Evolutionary conservation across 192 early-diverging fungal species (phyloP), one percentile per base, ranked within the genome.

Genomic region (Podila epigama): DNA sequence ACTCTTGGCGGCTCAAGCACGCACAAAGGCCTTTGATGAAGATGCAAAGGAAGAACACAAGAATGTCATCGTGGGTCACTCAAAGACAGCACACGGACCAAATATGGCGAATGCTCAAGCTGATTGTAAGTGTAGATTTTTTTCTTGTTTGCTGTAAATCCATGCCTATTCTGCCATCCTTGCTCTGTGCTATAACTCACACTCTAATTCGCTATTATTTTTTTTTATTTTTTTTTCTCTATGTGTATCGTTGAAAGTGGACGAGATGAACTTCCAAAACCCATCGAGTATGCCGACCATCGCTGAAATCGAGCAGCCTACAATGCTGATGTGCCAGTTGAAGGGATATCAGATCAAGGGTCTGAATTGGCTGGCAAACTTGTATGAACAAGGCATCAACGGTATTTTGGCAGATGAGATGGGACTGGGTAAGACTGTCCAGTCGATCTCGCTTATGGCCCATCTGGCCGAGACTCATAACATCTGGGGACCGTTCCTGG

Each of bases 401-500:
- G 94, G 94, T 69, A 95, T 95, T 61, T 79, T 95, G 51, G 94
- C 93, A 3, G 93, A 95, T 66, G 92, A 94, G 73, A 95, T 94
- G 93, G 89, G 89, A 41, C 79, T 95, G 29, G 93, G 93, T 31
- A 95, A 96, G 77, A 96, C 95, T 0, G 90, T 97, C 8, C 95
- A 97, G 83, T 93, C 94, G 0, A 96, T 97, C 58, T 90, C 94
- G 7, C 68, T 97, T 34, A 88, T 97, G 79, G 94, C 94, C 11
- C 91, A 95, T 68, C 75, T 97, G 29, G 94, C 94, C 7, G 94
- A 95, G 64, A 63, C 86, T 5, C 89, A 95, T 63, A 89, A 90
- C 60, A 93, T 95, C 53, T 95, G 94, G 93, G 95, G 95, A 18
- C 95, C 95, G 0, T 95, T 94, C 79, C 81, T 97, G 62, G 91